Evolutionary conservation across 768 basidiomycete genomes (phyloP), one percentile per base, ranked within the genome.

Genomic region (Leccinum disarticulatum): DNA sequence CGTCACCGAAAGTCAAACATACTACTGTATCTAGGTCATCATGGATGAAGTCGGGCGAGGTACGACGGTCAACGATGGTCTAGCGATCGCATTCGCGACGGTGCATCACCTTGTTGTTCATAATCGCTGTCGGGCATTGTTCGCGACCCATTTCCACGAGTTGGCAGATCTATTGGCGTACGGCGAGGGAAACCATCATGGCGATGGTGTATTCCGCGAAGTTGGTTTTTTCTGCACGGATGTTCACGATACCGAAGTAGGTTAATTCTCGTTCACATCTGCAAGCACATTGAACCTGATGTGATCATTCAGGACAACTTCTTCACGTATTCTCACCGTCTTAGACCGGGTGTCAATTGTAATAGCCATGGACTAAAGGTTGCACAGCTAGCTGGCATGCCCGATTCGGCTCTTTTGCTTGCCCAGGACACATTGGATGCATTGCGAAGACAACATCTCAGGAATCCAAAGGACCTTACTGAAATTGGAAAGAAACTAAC

Each of bases 11-110:
- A 43, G 11, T 54, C 54, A 41, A 67, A 55, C 5, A 56, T 59
- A 33, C 28, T 48, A 13, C 0, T 46, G 43, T 22, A 25, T 28
- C 30, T 65, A 95, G 93, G 90, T 98, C n/a, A 95, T 99, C 62
- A 95, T 99, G 93, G 96, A 99, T 70, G 96, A 99, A 77, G 95
- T 99, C n/a, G 96, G 96, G 6, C 79, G 96, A 65, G 96, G 96
- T 35, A 98, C 96, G 6, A 95, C 95, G 0, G 86, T 95, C 8
- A 86, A 86, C 61, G 95, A 97, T 67, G 96, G 96, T 10, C 74
- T 98, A 14, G 93, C 96, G 0, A 92, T 98, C 54, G 95, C 97
- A 17, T 98, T 93, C 68, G 91, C 93, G 6, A 87, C 93, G 3
- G 80, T 95, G 35, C 88, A 95, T 66, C 88, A 98, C 71, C 81